Evolutionary conservation across 768 basidiomycete species (phyloP).

Genomic region (Myochromella boudieri): DNA sequence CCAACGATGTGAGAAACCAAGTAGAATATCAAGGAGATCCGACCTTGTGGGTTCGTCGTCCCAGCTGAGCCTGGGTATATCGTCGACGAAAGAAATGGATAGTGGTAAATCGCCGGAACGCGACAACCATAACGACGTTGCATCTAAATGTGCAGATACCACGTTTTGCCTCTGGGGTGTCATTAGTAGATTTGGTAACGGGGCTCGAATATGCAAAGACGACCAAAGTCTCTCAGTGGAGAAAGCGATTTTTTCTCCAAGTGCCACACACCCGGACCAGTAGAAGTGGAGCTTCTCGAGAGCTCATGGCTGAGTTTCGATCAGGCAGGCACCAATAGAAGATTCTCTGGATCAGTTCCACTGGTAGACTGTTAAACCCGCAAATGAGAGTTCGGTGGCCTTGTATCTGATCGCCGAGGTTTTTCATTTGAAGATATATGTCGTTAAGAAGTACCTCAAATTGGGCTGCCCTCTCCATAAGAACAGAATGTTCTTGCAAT

Average conservation of each 20-base stretch:
- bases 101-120: not conserved
- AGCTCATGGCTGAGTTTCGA: slow-evolving; percentile 16
- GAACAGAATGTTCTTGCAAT: not conserved
- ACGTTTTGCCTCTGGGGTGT: not conserved
- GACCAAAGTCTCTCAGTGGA: slow-evolving; percentile 28
- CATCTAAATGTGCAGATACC: not conserved
- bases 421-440: not conserved
- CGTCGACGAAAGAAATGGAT: not conserved
- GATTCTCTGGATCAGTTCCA: slow-evolving; percentile 1
- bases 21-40: not conserved
- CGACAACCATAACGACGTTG: not conserved
- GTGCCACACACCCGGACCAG: slow-evolving; percentile 28
- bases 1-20: not conserved
- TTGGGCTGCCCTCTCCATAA: not conserved
- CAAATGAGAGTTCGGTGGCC: slow-evolving; percentile 4
- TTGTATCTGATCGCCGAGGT: not conserved
- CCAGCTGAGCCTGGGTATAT: not conserved
- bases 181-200: not conserved
- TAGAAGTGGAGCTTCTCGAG: slow-evolving; percentile 21
- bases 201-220: slow-evolving; percentile 9
- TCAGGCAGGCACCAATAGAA: slow-evolving; percentile 12
- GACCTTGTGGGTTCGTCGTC: not conserved
- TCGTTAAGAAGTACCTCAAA: not conserved
- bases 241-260: slow-evolving; percentile 23
- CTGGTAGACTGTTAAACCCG: not conserved